Base-by-base conservation (phyloP, 345 rosid genomes). In the Trapa bicornis region DNA sequence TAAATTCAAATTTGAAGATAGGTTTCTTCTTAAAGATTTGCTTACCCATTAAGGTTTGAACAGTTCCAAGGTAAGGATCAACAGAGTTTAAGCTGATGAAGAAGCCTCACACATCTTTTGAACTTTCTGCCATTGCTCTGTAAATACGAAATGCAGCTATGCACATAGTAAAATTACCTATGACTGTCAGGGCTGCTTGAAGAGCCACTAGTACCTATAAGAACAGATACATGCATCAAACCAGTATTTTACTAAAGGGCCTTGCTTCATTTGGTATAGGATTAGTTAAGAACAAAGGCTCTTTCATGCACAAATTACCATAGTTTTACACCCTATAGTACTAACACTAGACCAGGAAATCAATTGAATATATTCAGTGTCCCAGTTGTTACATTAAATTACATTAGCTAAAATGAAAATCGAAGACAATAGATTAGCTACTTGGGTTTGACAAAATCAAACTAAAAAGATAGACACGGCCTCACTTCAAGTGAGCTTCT, bases 161-260 rank as follows among this genome's bases (percentile, higher is more conserved):
- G 67, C 94, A 87, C 86, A 93, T 74, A 33, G 97, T 90, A 33
- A 81, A 45, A 67, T 90, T 90, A 60, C 99, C 97, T 14, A 88
- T 68, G n/a, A 84, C 89, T 6, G 97, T 93, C 65, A 93, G 63
- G 6, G 89, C 94, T 47, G 83, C 96, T 75, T 89, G 98, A 75
- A 89, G 81, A 70, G 88, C 96, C 52, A 92, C 92, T 80, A 87
- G 69, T 42, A 89, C 92, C 92, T 87, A 69, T 65, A 71, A 64
- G 37, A 68, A 61, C 43, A 52, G 22, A 50, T 1, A 5, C 45
- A 52, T 35, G 42, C 13, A 16, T 5, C 61, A 67, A 37, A 17
- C 5, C 12, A 37, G 32, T 16, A 39, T 37, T 37, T 14, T 14
- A 47, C 5, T 4, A 33, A 54, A 54, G 60, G 17, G 38, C 37